Evolutionary conservation across 2,329 filamentous ascomycete genomes (phyloP).

Genomic region (Gnomoniopsis smithogilvyi): DNA sequence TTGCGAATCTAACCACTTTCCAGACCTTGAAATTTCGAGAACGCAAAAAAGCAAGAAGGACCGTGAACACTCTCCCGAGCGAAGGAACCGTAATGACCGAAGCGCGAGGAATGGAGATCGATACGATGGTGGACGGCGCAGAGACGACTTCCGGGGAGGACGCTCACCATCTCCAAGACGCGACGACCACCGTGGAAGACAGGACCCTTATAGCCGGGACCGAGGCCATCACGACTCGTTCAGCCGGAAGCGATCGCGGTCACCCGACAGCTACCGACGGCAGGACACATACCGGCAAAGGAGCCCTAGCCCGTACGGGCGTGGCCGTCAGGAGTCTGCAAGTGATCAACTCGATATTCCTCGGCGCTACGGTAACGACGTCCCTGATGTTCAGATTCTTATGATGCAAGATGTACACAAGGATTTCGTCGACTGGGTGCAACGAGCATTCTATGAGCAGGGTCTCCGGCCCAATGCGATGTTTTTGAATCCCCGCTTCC

Average conservation of each 20-base stretch:
- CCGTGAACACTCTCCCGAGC: conserved; percentile 57
- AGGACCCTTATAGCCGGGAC: conserved; percentile 49
- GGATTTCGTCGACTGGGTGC: conserved; percentile 80
- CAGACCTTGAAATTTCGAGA: conserved; percentile 88
- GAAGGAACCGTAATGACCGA: conserved; percentile 34
- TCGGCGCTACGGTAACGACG: conserved; percentile 66
- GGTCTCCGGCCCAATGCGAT: conserved; percentile 76
- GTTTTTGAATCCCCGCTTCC: conserved; percentile 72
- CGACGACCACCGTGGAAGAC: conserved; percentile 49
- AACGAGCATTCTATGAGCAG: conserved; percentile 68
- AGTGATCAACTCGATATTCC: conserved; percentile 68
- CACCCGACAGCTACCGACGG: conserved; percentile 50
- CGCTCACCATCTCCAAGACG: conserved; percentile 58
- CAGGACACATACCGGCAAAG: conserved; percentile 60
- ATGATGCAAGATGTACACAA: conserved; percentile 74
- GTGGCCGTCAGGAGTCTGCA: conserved; percentile 44
- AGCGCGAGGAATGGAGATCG: conserved; percentile 43
- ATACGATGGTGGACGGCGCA: conserved; percentile 47
- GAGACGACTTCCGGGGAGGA: conserved; percentile 62
- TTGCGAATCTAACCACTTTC: conserved; percentile 21
- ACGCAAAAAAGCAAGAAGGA: conserved; percentile 71
- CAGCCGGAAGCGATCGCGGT: conserved; percentile 58
- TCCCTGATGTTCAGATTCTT: conserved; percentile 88
- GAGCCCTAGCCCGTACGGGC: conserved; percentile 63
- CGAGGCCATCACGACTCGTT: conserved; percentile 37